Evolutionary conservation across 2,329 filamentous ascomycete genomes (phyloP), one percentile per base, ranked within the genome.

Genomic region (Parasarocladium wereldwijsianum): DNA sequence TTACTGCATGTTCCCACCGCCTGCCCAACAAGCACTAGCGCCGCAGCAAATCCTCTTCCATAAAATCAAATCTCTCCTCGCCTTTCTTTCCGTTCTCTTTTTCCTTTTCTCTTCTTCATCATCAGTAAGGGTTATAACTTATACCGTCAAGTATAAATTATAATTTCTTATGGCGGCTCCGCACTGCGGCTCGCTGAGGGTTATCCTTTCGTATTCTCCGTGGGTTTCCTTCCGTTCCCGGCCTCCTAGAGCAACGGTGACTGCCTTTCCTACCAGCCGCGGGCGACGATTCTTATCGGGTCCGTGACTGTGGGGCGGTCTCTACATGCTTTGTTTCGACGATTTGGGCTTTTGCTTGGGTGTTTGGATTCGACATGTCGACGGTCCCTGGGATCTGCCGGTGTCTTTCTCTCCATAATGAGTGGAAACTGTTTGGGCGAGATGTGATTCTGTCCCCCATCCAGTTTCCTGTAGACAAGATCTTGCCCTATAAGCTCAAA

Each of bases 161-260:
- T 51, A 30, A 30, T 50, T 40, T 28, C 31, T 41, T 44, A 51
- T 46, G 60, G 57, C 50, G 62, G 61, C 62, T 65, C 60, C 62
- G 58, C 62, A 46, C 49, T 45, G 60, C 57, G 61, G 60, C 60
- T 62, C 63, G 61, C 62, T 66, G 61, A 62, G 60, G 58, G 61
- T 56, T 60, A 58, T 52, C 46, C 49, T 35, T 42, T 43, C 37
- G 43, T 47, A 47, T 48, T 46, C 56, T 45, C 28, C 14, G 56
- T 66, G 57, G 55, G 56, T 62, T 53, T 62, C 52, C 60, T 57
- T 63, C 61, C 62, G 62, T 66, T 66, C 62, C 62, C 62, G 59
- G 62, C 62, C 62, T 50, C 59, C 60, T 41, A 58, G 35, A 66
- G 42, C 36, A 53, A 58, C 45, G 42, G 58, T 55, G 52, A 57